Evolutionary conservation across 345 rosid genomes (phyloP).

Genomic region (Ceriops decandra): DNA sequence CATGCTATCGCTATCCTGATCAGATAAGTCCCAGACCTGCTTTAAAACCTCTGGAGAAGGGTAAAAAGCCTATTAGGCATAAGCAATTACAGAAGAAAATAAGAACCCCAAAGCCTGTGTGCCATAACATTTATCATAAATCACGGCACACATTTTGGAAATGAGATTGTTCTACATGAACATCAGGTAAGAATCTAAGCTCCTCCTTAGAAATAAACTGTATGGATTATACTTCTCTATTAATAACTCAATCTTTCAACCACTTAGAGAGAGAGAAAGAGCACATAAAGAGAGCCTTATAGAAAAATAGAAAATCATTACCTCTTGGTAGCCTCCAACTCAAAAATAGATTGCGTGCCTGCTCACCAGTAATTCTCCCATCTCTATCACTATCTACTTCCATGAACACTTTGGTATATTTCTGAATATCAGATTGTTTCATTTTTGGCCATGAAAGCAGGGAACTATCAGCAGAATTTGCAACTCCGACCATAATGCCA

Average conservation of each 20-base stretch:
- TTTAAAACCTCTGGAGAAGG: constrained; percentile 73
- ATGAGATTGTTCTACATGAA: neutral
- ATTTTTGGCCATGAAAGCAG: constrained; percentile 83
- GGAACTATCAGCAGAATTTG: constrained; percentile 50
- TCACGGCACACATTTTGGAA: neutral
- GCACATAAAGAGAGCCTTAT: neutral
- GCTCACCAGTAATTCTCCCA: constrained; percentile 92
- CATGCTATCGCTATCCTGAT: constrained; percentile 98
- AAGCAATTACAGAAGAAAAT: constrained; percentile 1
- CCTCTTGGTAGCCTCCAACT: constrained; percentile 99
- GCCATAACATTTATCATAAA: neutral
- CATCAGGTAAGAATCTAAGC: neutral
- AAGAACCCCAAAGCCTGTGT: neutral
- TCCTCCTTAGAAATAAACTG: neutral
- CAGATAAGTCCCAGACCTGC: constrained; percentile 98
- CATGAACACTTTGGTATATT: constrained; percentile 81
- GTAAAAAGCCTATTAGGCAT: neutral
- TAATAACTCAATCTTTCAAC: neutral
- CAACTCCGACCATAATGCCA: constrained; percentile 41
- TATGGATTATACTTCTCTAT: neutral
- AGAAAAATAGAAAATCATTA: constrained; percentile 24
- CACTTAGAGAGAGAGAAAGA: neutral
- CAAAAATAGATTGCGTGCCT: constrained; percentile 85
- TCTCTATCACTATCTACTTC: constrained; percentile 93
- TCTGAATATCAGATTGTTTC: constrained; percentile 85